phyloP scores from a whole-genome alignment of 306 rosid genomes.

The Acacia crassicarpa region DNA sequence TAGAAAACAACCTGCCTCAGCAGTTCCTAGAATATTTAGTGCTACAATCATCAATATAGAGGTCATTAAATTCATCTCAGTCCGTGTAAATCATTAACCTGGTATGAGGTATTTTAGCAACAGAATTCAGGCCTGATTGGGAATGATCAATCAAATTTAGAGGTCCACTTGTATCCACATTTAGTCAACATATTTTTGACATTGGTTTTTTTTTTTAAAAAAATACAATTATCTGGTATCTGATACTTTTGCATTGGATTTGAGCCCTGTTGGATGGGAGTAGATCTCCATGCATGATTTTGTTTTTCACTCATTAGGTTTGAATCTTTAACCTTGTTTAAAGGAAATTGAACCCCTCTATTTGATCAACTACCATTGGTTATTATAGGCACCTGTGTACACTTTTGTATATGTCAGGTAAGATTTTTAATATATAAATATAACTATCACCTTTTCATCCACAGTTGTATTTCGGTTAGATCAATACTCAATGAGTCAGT shows the following conservation, averaged over 20 bases:
- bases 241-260: background rate
- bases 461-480: background rate
- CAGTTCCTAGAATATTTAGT: background rate
- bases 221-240: background rate
- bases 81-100: background rate
- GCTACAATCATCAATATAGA: background rate
- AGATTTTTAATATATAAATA: background rate
- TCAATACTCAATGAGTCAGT: background rate
- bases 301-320: background rate
- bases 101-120: background rate
- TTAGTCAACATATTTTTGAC: background rate
- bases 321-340: background rate
- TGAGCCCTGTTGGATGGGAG: background rate
- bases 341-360: background rate
- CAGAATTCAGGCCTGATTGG: conserved; percentile 10
- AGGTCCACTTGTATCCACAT: conserved; percentile 7
- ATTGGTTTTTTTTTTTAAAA: background rate
- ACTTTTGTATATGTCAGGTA: background rate
- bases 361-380: background rate
- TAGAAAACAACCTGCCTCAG: background rate
- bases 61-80: background rate
- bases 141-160: background rate
- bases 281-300: background rate
- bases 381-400: background rate
- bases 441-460: background rate